Evolutionary conservation across 2,329 filamentous ascomycete genomes (phyloP).

Genomic region (Colletotrichum sp.): DNA sequence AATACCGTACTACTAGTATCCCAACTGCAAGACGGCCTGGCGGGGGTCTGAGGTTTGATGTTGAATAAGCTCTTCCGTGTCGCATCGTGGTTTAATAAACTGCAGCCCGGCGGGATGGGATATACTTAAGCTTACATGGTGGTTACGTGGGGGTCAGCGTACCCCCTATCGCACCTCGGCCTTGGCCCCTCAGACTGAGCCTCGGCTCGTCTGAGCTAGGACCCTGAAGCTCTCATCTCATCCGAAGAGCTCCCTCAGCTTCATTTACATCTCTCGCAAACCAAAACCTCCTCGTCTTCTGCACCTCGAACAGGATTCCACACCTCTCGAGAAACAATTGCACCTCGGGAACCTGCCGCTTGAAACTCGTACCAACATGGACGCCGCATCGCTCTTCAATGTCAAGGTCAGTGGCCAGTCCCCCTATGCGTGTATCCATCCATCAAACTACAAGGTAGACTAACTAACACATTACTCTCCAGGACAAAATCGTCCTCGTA

Average conservation of each 20-base stretch:
- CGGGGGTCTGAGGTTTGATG: background rate
- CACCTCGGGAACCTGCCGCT: background rate
- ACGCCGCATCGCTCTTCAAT: conserved; percentile 59
- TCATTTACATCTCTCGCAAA: background rate
- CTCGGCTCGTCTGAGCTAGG: conserved; percentile 6
- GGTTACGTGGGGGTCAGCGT: background rate
- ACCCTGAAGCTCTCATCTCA: background rate
- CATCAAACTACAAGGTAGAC: background rate
- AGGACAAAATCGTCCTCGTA: conserved; percentile 64
- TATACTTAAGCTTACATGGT: background rate
- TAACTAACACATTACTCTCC: conserved; percentile 1
- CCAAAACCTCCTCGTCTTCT: background rate
- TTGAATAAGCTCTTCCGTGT: background rate
- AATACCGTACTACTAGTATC: background rate
- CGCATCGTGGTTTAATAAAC: background rate
- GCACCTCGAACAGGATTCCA: background rate
- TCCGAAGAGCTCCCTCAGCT: background rate
- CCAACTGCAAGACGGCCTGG: background rate
- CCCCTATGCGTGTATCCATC: background rate
- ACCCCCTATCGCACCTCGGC: background rate
- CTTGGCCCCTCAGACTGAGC: conserved; percentile 1
- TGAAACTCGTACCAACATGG: conserved; percentile 46
- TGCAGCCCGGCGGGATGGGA: background rate
- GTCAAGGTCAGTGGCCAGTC: conserved; percentile 54
- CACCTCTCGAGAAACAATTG: background rate